Percentiles rank a stretch among this genome's conserved stretches.
phyloP scores from a whole-genome alignment of 805 yeast genomes.

The Spathaspora hagerdaliae region DNA sequence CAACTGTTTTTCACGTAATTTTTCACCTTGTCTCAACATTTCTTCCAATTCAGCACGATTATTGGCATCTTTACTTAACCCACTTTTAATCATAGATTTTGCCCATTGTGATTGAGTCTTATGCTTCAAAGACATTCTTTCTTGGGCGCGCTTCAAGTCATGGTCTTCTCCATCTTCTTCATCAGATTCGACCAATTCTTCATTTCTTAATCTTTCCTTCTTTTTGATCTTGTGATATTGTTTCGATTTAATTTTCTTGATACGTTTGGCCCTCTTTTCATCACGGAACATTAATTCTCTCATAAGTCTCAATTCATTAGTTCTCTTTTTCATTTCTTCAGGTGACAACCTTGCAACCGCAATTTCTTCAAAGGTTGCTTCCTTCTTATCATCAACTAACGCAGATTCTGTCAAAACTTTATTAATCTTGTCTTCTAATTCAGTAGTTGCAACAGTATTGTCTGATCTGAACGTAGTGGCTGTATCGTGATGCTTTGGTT shows the following conservation, averaged over 20 bases:
- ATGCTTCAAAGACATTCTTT: conserved; percentile 89
- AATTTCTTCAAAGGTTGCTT: conserved; percentile 82
- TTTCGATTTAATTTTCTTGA: conserved; percentile 93
- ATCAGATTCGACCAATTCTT: conserved; percentile 62
- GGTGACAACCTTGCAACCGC: conserved; percentile 76
- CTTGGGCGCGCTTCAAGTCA: conserved; percentile 77
- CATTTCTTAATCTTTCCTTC: conserved; percentile 71
- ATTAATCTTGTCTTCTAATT: conserved; percentile 64
- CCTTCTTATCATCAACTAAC: conserved; percentile 66
- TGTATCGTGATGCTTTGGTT: conserved; percentile 35
- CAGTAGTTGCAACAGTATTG: conserved; percentile 44
- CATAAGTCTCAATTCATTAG: conserved; percentile 83
- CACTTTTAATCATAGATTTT: conserved; percentile 80
- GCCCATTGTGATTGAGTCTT: conserved; percentile 91
- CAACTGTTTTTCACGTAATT: conserved; percentile 64
- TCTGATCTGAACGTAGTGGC: conserved; percentile 50
- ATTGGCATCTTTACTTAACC: conserved; percentile 80
- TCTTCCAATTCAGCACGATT: conserved; percentile 90
- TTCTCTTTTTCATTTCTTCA: conserved; percentile 73
- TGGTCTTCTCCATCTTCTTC: conserved; percentile 54
- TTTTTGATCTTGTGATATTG: conserved; percentile 81
- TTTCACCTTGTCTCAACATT: conserved; percentile 86
- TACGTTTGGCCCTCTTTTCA: conserved; percentile 83
- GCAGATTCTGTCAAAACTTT: conserved; percentile 60
- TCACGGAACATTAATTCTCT: conserved; percentile 96